Base-by-base conservation (phyloP, 2,329 filamentous ascomycete genomes). In the Sphaerulina vaccinii region DNA sequence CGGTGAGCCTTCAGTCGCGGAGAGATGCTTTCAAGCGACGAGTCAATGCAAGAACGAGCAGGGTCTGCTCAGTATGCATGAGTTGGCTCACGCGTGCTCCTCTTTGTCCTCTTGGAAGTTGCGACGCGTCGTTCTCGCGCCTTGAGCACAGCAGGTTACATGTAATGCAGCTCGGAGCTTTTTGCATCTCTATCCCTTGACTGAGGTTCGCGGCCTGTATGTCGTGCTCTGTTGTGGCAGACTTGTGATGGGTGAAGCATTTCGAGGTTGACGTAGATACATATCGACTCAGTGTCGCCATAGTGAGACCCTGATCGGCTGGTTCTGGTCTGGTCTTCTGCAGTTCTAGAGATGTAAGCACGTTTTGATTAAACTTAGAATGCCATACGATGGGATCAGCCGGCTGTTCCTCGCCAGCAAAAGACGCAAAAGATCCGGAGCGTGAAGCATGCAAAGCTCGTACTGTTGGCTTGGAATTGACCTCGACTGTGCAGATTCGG, bases 261-360 rank as follows among this genome's bases (percentile, higher is more conserved):
- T n/a, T n/a, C n/a, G n/a, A n/a, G n/a, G n/a, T n/a, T 27, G 24
- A 27, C 6, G 5, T 27, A 27, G 24, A 27, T 27, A 6, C 24
- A 27, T 27, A 5, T 27, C 40, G 32, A 46, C 32, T 46, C 43
- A 38, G 38, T 41, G n/a, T 19, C 19, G 33, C 22, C 33, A 24
- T 19, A 19, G 27, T 32, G 27, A 36, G 32, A 46, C 43, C 43
- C 43, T 46, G 43, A 46, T 46, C 33, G 21, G 9, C 43, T 32
- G 4, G 41, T 44, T 9, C 21, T 32, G 41, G 29, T 29, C 9
- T 16, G 16, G 11, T 2, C 24, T 5, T 32, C 8, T 36, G 32
- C 33, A 15, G 5, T 36, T 16, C n/a, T 36, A 27, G 21, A 27
- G 21, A 41, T 41, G 39, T 41, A 24, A 27, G 39, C 39, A 41